These are phyloP conservation scores for Ilyonectria sp. DNA, from an alignment of 2,329 filamentous ascomycete genomes.

Conservation along the genomic window DNA sequence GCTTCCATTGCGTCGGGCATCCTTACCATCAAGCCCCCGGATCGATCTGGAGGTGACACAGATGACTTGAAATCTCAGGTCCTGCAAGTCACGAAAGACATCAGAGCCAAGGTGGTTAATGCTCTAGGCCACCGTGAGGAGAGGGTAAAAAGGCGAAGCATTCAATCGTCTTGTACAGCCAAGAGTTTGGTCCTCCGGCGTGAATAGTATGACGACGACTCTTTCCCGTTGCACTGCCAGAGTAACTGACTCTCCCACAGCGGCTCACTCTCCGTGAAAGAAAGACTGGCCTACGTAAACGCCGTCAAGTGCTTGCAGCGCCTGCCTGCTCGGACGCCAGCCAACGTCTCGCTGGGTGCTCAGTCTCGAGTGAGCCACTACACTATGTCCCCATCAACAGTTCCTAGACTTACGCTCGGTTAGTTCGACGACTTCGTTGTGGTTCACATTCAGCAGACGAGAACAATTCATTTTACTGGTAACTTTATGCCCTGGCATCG, in stretches of 20 bases:
- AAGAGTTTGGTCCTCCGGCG: not conserved
- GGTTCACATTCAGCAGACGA: not conserved
- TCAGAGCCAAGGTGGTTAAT: not conserved
- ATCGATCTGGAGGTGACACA: not conserved
- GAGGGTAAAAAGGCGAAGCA: not conserved
- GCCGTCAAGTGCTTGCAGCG: not conserved
- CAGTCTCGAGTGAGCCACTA: not conserved
- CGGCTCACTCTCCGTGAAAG: not conserved
- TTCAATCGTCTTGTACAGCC: not conserved
- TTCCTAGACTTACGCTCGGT: not conserved
- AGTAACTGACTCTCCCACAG: not conserved
- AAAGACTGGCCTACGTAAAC: not conserved
- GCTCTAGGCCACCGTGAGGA: not conserved
- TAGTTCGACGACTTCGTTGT: not conserved
- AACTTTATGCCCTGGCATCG: slow-evolving; percentile 8
- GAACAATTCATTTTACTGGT: not conserved
- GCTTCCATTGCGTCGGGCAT: too few relatives aligned
- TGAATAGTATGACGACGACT: not conserved
- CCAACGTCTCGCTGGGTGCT: not conserved
- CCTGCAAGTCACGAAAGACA: not conserved
- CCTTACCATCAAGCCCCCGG: too few relatives aligned
- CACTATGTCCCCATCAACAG: not conserved
- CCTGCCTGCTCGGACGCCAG: not conserved
- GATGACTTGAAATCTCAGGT: not conserved
- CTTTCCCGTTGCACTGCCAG: not conserved